phyloP scores from a whole-genome alignment of 2,329 filamentous ascomycete genomes.

The Penicillium freii region DNA sequence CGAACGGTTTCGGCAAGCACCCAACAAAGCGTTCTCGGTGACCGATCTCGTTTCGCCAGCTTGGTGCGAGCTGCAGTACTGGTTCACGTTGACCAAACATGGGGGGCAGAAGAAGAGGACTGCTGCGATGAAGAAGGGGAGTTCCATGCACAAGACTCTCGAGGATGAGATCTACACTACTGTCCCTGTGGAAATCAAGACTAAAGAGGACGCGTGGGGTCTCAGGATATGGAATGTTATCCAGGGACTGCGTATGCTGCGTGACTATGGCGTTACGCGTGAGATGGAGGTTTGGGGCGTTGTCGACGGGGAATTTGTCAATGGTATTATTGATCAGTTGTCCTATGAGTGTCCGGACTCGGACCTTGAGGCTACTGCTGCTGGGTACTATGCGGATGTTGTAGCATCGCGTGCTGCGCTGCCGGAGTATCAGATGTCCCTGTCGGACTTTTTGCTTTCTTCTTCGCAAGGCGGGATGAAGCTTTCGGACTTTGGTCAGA shows the following conservation, averaged over 20 bases:
- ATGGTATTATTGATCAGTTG: constrained; percentile 85
- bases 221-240: constrained; percentile 87
- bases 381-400: constrained; percentile 40
- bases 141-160: constrained; percentile 73
- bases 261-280: constrained; percentile 68
- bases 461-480: constrained; percentile 36
- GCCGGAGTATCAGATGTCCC: constrained; percentile 47
- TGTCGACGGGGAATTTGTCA: constrained; percentile 77
- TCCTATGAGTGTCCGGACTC: constrained; percentile 73
- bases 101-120: constrained; percentile 78
- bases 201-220: constrained; percentile 78
- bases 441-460: constrained; percentile 46
- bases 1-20: constrained; percentile 72
- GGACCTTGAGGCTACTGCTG: constrained; percentile 62
- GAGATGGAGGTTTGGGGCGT: constrained; percentile 84
- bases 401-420: constrained; percentile 36
- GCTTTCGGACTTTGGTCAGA: constrained; percentile 31
- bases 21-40: constrained; percentile 77
- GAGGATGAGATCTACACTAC: constrained; percentile 82
- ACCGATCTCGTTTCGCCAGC: constrained; percentile 84
- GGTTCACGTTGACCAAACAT: constrained; percentile 75
- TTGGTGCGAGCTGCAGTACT: constrained; percentile 96
- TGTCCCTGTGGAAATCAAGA: constrained; percentile 68
- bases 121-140: constrained; percentile 78
- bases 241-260: constrained; percentile 73